Base-by-base conservation (phyloP, 2,329 filamentous ascomycete species). In the Fusarium pseudonygamai region DNA sequence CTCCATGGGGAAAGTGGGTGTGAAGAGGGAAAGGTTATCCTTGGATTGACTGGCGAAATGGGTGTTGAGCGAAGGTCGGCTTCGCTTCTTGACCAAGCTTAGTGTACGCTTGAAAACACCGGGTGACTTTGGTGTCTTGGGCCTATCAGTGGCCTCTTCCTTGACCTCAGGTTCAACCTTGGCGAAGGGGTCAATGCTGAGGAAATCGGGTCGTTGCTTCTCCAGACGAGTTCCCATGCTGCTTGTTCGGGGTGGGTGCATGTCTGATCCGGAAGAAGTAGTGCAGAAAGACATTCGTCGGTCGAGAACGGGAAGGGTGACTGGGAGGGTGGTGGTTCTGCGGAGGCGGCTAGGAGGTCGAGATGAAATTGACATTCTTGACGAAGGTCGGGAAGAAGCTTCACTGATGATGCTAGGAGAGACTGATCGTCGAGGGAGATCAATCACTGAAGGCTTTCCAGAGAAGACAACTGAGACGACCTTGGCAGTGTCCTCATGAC, bases 401-500 rank as follows among this genome's bases (percentile, higher is more conserved):
- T 76, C 79, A 60, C 79, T 77, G 15, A 82, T 58, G 37, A 59
- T 83, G 67, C 79, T 82, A 15, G 85, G 83, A 9, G 86, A 85
- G 14, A 80, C 73, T n/a, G 86, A 86, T 68, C 85, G 81, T 59
- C 83, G 81, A 37, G 82, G 80, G 22, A 90, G 81, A 71, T 90
- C 82, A 66, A 90, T 84, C 18, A 91, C 84, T 50, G 85, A 87
- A 9, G 90, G 90, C 81, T 89, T 90, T 65, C 89, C 89, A 7
- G 87, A 84, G 68, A 87, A 90, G 63, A 90, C 83, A 43, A 92
- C 88, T 1, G 88, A 89, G 18, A 92, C 88, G 5, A 87, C 83
- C 59, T 88, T 85, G 13, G 90, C 90, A 10, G 86, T 90, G 72
- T 87, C 87, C 78, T 90, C 86, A 72, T 86, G 85, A 76, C 84